Base-by-base conservation (phyloP, 176 grass and related monocot species). In the Musa itinerans region DNA sequence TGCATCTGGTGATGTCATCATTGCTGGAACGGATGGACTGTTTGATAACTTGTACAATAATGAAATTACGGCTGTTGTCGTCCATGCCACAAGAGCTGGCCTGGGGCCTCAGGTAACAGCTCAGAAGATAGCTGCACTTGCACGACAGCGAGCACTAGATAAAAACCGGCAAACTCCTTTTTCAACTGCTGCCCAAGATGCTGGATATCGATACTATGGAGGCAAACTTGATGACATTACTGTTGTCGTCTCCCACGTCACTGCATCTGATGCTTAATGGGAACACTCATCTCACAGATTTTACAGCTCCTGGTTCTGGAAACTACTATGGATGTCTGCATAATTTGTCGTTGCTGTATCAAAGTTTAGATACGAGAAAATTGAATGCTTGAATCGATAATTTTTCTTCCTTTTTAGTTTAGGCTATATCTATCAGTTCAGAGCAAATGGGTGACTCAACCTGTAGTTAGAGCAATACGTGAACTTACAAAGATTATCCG, bases 161-260 rank as follows among this genome's bases (percentile, higher is more conserved):
- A 94, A 79, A 54, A 91, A 92, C 58, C 82, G 88, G 19, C 88
- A 94, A 56, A 94, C 95, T 20, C 95, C 95, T 13, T 99, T 99
- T 2, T 86, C 95, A 9, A 66, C 85, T 22, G 90, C 95, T 63
- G 95, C 95, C 53, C 95, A 89, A 78, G 88, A 99, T 83, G 95
- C 95, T 53, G 95, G 95, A 53, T 99, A 94, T 79, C 65, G 91
- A 10, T 94, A 88, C 78, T 84, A 94, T 1, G 95, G 95, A 19
- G 95, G 95, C 57, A 99, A 99, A 71, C 86, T 99, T 2, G 91
- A 99, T 54, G 95, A 99, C 68, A 94, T 94, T 22, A 99, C 95
- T 1, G 95, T 99, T 2, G 88, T 99, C 23, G 88, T 94, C 63
- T 92, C 95, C 0, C 89, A 88, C 16, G 82, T 99, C 73, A 88